A percentile compares a stretch with the other conserved stretches of the same genome.
Conservation (phyloP, 768 basidiomycete species). For the Daedaleopsis sinensis region DNA sequence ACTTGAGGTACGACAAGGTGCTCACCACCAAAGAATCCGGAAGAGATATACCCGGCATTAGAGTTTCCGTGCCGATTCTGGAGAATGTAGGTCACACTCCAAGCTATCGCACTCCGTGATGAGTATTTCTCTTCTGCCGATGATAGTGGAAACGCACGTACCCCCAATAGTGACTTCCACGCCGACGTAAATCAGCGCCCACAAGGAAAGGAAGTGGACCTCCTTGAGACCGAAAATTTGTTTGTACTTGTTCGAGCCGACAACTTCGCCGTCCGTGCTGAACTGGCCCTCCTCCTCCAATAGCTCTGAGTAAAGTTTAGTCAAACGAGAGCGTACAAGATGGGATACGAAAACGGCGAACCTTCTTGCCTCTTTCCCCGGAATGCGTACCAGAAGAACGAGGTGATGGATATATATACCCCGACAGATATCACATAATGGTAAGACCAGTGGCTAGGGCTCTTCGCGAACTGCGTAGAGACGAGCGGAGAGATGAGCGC, state of each 20-base stretch:
- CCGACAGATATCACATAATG: constrained; percentile 45
- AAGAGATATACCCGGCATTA: constrained; percentile 44
- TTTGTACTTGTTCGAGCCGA: constrained; percentile 31
- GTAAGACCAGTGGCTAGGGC: constrained; percentile 39
- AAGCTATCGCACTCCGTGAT: constrained; percentile 29
- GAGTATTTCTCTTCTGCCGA: background rate
- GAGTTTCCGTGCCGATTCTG: constrained; percentile 39
- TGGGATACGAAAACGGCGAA: constrained; percentile 1
- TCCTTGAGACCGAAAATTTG: constrained; percentile 38
- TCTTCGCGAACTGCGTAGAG: constrained; percentile 55
- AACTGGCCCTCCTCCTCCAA: constrained; percentile 29
- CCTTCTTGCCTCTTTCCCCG: constrained; percentile 32
- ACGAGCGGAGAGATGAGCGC: constrained; percentile 56
- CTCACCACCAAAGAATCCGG: constrained; percentile 43
- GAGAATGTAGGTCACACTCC: constrained; percentile 49
- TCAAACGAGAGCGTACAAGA: background rate
- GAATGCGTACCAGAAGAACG: constrained; percentile 29
- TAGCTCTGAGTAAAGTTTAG: constrained; percentile 23
- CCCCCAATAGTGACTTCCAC: constrained; percentile 47
- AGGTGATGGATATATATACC: constrained; percentile 24
- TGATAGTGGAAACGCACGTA: constrained; percentile 8
- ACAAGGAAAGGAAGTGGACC: constrained; percentile 44
- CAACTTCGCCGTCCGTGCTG: constrained; percentile 30
- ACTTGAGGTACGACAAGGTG: background rate
- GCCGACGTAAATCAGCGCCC: constrained; percentile 45